Evolutionary conservation across 257 asterid species (phyloP).

Genomic region (Przewalskia tangutica): DNA sequence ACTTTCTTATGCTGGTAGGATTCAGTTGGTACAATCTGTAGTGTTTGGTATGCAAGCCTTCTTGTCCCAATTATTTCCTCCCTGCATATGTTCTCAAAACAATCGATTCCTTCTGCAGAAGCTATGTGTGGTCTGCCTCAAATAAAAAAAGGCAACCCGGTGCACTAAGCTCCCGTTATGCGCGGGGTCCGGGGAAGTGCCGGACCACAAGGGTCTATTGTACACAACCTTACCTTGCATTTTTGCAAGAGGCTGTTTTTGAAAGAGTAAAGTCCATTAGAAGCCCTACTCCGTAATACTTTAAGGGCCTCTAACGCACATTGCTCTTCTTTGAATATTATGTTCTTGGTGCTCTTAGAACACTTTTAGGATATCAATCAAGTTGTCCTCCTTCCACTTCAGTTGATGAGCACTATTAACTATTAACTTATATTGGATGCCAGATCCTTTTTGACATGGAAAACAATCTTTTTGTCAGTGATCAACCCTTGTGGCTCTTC

Average conservation of each 20-base stretch:
- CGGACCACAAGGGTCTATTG: too few species aligned
- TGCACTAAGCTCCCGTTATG: too few species aligned
- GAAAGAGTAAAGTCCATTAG: neutral
- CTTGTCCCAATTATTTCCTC: too few species aligned
- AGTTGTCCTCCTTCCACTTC: neutral
- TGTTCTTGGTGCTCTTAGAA: neutral
- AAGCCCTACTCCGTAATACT: neutral
- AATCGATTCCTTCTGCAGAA: too few species aligned
- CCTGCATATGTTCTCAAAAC: too few species aligned
- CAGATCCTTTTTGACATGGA: neutral
- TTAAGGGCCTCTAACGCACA: neutral
- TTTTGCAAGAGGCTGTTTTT: neutral
- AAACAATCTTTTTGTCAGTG: neutral
- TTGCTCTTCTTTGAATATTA: neutral
- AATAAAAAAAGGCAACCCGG: too few species aligned
- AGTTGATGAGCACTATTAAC: neutral
- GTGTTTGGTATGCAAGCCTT: too few species aligned
- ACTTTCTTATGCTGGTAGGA: too few species aligned
- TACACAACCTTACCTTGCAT: too few species aligned
- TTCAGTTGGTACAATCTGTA: too few species aligned
- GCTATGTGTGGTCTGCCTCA: too few species aligned
- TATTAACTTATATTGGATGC: neutral
- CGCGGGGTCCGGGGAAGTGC: too few species aligned
- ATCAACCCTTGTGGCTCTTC: neutral
- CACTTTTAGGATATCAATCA: neutral